Evolutionary conservation across 1,284 basidiomycete species (phyloP).

Genomic region (Ustanciosporium gigantosporum): DNA sequence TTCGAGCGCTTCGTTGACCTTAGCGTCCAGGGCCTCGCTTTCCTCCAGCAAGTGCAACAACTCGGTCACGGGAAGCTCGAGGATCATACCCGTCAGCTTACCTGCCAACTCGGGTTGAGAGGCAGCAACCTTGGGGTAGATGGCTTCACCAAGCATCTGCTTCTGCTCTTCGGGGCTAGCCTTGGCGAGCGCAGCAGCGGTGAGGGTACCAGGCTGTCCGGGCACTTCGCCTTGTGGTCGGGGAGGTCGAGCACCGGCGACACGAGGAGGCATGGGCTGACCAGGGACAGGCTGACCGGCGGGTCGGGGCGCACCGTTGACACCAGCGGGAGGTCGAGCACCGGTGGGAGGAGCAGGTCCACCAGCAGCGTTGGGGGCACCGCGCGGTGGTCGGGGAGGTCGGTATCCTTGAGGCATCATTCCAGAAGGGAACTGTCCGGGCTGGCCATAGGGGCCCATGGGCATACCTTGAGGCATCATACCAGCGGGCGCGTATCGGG

Average conservation of each 20-base stretch:
- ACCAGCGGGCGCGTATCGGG: constrained; percentile 57
- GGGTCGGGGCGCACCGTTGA: constrained; percentile 48
- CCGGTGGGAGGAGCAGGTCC: constrained; percentile 42
- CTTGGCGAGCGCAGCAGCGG: constrained; percentile 57
- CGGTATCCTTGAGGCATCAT: constrained; percentile 59
- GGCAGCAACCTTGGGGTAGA: constrained; percentile 60
- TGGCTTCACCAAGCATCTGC: constrained; percentile 61
- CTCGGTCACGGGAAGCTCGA: constrained; percentile 60
- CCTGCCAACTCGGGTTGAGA: constrained; percentile 58
- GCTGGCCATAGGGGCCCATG: constrained; percentile 56
- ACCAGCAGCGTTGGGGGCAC: constrained; percentile 42
- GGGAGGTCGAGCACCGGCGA: constrained; percentile 25
- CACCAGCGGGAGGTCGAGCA: constrained; percentile 42
- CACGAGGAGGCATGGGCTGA: constrained; percentile 35
- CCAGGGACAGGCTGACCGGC: constrained; percentile 42
- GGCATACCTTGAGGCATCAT: constrained; percentile 61
- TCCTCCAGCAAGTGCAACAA: constrained; percentile 60
- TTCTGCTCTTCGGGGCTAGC: constrained; percentile 61
- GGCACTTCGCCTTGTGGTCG: constrained; percentile 23
- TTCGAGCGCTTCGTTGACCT: constrained; percentile 59
- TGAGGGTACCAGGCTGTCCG: constrained; percentile 50
- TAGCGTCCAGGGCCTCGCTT: constrained; percentile 56
- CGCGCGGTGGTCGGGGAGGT: constrained; percentile 54
- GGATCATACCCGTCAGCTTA: constrained; percentile 61
- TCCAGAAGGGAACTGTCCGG: constrained; percentile 56